Percentiles rank a stretch among this genome's conserved stretches.
These are phyloP conservation scores for Ajuga chamaepitys DNA, from an alignment of 257 asterid species.

Conservation along the genomic window DNA sequence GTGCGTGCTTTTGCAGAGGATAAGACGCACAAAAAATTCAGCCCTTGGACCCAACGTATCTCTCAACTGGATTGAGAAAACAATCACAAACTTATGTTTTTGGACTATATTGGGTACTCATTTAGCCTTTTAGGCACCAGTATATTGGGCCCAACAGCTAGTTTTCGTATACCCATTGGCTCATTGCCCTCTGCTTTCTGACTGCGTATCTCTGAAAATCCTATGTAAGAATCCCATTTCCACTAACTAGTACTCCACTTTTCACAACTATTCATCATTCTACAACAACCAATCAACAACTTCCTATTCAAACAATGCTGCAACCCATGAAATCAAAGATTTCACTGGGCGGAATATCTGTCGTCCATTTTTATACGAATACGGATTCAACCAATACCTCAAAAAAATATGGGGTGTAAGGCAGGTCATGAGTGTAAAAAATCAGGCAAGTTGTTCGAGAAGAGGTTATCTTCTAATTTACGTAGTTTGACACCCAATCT, in stretches of 20 bases:
- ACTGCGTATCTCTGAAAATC: slow-evolving; percentile 15
- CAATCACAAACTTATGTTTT: not conserved
- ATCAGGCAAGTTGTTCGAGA: not conserved
- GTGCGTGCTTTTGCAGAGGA: no score
- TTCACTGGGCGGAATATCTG: no score
- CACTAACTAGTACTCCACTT: not conserved
- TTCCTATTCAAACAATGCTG: no score
- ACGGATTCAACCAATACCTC: no score
- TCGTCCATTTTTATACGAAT: no score
- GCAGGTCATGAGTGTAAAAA: not conserved
- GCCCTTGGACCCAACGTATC: no score
- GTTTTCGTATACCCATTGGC: slow-evolving; percentile 32
- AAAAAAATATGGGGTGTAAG: no score
- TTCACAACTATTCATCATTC: not conserved
- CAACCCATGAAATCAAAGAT: no score
- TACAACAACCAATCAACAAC: no score
- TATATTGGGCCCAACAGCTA: not conserved
- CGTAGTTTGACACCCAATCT: not conserved
- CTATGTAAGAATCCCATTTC: not conserved
- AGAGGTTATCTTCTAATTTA: not conserved
- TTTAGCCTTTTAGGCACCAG: not conserved
- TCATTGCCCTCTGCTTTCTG: slow-evolving; percentile 7
- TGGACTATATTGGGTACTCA: slow-evolving; percentile 16
- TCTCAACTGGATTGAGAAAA: not conserved
- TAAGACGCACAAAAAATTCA: no score